Evolutionary conservation across 371 early-diverging fungal genomes (phyloP).

Genomic region (Mucor sp.): DNA sequence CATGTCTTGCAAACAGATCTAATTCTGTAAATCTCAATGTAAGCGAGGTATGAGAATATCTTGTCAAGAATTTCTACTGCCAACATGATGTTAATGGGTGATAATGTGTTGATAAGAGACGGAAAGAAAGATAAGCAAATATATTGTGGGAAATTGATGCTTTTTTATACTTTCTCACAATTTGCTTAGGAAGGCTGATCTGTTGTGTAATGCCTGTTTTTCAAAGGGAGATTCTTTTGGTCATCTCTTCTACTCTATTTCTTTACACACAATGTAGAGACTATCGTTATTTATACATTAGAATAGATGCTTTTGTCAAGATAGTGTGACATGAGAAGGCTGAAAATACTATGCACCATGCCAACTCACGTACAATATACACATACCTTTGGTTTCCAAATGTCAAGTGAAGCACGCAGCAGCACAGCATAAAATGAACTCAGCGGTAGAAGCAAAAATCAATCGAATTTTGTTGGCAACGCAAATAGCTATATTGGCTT

Average conservation of each 20-base stretch:
- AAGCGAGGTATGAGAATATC: slow-evolving; percentile 8
- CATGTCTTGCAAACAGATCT: slow-evolving; percentile 27
- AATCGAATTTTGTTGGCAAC: not conserved
- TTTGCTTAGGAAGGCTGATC: not conserved
- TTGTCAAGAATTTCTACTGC: not conserved
- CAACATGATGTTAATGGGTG: too few species aligned
- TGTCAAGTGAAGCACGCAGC: too few species aligned
- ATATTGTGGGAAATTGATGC: not conserved
- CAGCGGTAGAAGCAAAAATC: not conserved
- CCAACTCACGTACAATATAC: too few species aligned
- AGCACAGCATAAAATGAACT: not conserved
- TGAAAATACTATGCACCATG: too few species aligned
- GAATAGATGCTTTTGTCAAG: not conserved
- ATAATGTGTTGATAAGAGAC: not conserved
- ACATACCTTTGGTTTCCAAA: too few species aligned
- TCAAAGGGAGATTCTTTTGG: not conserved
- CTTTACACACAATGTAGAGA: not conserved
- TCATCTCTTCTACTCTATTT: too few species aligned
- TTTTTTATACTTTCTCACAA: not conserved
- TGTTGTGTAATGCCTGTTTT: not conserved
- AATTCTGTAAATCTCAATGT: slow-evolving; percentile 27
- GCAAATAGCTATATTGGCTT: not conserved
- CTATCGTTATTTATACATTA: too few species aligned
- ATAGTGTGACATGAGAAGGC: not conserved
- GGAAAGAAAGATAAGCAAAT: not conserved